Evolutionary conservation across 2,329 filamentous ascomycete species (phyloP).

Genomic region (Aureobasidium namibiae): DNA sequence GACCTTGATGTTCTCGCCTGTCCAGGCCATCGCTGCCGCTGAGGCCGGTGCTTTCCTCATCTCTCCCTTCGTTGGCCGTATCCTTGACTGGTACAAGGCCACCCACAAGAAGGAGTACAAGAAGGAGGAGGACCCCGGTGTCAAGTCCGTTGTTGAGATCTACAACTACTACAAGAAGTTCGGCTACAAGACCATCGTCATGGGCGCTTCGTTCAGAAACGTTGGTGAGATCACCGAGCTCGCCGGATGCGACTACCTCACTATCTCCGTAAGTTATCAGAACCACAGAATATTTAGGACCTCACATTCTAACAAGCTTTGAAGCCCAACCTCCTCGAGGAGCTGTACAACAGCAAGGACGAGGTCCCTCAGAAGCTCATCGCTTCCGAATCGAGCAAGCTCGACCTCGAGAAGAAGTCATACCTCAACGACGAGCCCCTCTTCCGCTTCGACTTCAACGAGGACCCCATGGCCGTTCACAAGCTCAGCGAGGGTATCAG

Average conservation of each 20-base stretch:
- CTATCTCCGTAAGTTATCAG: constrained; percentile 68
- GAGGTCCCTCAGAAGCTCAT: constrained; percentile 90
- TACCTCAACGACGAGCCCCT: constrained; percentile 83
- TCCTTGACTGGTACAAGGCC: constrained; percentile 99
- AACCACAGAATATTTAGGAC: too few relatives aligned
- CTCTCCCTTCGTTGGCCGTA: constrained; percentile 97
- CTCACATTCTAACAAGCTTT: constrained; percentile 16
- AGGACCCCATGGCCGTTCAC: constrained; percentile 98
- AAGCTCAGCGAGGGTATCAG: constrained; percentile 99
- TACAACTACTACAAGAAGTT: constrained; percentile 99
- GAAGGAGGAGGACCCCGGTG: constrained; percentile 88
- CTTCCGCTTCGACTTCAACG: constrained; percentile 99
- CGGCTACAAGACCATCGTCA: constrained; percentile 98
- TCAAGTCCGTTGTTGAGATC: constrained; percentile 85
- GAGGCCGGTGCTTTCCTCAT: constrained; percentile 96
- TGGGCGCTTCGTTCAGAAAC: constrained; percentile 98
- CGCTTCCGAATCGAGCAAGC: constrained; percentile 52
- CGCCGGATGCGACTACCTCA: constrained; percentile 96
- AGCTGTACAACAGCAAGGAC: constrained; percentile 77
- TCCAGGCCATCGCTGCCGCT: constrained; percentile 90
- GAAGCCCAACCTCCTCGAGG: constrained; percentile 85
- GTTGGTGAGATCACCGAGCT: constrained; percentile 95
- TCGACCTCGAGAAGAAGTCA: constrained; percentile 77
- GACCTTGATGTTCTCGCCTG: constrained; percentile 94
- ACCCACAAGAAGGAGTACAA: constrained; percentile 87